Base-by-base conservation (phyloP, 768 basidiomycete species). In the Hygrophorus russula region DNA sequence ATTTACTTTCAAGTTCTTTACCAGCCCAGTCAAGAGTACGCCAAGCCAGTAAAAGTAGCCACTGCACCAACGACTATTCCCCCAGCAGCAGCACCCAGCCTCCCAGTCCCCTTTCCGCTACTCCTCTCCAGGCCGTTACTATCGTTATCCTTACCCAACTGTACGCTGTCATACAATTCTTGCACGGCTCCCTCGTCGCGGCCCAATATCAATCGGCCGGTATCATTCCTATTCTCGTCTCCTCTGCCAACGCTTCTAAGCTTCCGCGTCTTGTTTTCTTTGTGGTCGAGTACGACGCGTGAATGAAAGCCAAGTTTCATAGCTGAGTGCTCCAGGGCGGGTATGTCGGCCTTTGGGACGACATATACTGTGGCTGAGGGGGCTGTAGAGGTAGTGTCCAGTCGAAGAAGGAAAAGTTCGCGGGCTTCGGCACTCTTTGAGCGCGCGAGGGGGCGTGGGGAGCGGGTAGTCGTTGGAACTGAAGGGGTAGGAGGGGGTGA, bases 1-100 rank as follows among this genome's bases (percentile, higher is more conserved):
- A 24, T 24, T 7, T 7, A 24, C 24, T 24, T 24, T 24, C 24
- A 35, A 35, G 17, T 35, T 13, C 13, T 35, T 3, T 3, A 3
- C 13, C 9, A 9, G 33, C 33, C 3, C 13, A 14, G 4, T 51
- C 40, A 51, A 31, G 74, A 51, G 58, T 70, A 66, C 27, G 78
- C 78, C 41, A 80, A 64, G 12, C 76, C 74, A 14, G 73, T 73
- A 65, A 69, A 78, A 39, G 75, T 67, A 33, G 75, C 75, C 5
- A 77, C 73, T 32, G 73, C 78, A 32, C 78, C 78, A 14, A 79
- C 68, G 13, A 79, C 64, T n/a, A 69, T 74, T 36, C 72, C 75
- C 13, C 74, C 70, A 47, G 76, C 76, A 39, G 66, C 71, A 36
- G 67, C 68, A 37, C 60, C 65, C 12, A 71, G 49, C 6, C 49